phyloP scores from a whole-genome alignment of 2,329 filamentous ascomycete genomes.

The Calonectria henricotiae region DNA sequence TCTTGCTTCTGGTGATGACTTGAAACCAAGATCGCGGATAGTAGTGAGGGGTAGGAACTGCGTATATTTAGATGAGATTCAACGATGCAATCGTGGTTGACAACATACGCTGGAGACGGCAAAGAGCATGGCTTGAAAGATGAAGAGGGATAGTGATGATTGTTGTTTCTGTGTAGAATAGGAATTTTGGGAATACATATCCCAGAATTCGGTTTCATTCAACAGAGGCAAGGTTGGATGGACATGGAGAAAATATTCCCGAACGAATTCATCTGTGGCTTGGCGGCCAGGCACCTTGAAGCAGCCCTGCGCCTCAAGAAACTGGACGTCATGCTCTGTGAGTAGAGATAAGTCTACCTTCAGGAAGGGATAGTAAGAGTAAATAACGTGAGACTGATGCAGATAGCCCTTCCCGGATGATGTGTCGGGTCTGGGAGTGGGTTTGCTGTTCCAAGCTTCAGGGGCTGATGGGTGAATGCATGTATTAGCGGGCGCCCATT shows the following conservation, averaged over 20 bases:
- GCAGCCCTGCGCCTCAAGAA: slow-evolving; percentile 38
- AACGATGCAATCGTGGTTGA: rapidly evolving
- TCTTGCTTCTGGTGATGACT: slow-evolving; percentile 33
- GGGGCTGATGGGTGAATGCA: slow-evolving; percentile 5
- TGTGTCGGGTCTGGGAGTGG: slow-evolving; percentile 2
- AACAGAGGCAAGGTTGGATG: slow-evolving; percentile 38
- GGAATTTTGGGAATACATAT: slow-evolving; percentile 24
- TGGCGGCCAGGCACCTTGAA: slow-evolving; percentile 37
- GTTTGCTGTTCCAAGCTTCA: background rate
- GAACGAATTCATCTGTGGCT: slow-evolving; percentile 37
- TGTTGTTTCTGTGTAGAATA: background rate
- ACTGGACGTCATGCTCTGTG: slow-evolving; percentile 35
- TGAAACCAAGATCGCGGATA: slow-evolving; percentile 35
- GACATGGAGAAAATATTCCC: slow-evolving; percentile 40
- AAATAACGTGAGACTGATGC: slow-evolving; percentile 36
- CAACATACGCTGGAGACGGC: slow-evolving; percentile 37
- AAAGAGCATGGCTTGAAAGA: slow-evolving; percentile 43
- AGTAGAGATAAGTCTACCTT: slow-evolving; percentile 35
- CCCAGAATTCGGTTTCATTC: slow-evolving; percentile 38
- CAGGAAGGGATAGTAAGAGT: slow-evolving; percentile 38
- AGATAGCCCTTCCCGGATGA: background rate
- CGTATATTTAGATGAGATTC: background rate
- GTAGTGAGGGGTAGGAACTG: slow-evolving; percentile 35
- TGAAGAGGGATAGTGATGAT: slow-evolving; percentile 29
- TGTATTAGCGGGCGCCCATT: background rate